These are phyloP conservation scores for Panicum hallii DNA, from an alignment of 202 grass and related monocot species.

Conservation along the genomic window DNA sequence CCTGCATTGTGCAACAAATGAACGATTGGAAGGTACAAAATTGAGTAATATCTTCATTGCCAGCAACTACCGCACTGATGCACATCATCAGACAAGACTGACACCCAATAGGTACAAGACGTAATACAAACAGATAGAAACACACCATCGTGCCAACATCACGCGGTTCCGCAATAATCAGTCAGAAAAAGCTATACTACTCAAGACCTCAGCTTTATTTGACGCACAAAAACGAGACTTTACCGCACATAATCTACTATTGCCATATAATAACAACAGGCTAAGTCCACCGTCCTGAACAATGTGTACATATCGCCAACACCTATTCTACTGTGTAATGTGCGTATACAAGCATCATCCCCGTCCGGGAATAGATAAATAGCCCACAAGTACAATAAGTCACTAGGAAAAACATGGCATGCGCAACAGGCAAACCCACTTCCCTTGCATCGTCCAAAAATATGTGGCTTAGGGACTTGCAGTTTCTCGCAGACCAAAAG, in stretches of 20 bases:
- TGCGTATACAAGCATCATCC: conserved; percentile 44
- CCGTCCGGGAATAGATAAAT: conserved; percentile 23
- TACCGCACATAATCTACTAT: conserved; percentile 44
- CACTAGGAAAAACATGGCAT: conserved; percentile 42
- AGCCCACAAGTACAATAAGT: conserved; percentile 44
- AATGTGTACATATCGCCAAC: conserved; percentile 52
- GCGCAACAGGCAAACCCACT: conserved; percentile 12
- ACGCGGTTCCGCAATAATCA: conserved; percentile 3
- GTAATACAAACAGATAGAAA: not conserved
- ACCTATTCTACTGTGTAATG: conserved; percentile 47
- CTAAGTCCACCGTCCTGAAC: conserved; percentile 46
- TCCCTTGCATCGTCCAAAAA: conserved; percentile 44
- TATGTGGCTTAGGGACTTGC: conserved; percentile 35
- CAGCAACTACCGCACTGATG: not conserved
- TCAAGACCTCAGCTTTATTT: conserved; percentile 35
- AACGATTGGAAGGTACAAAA: no score
- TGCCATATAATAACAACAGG: conserved; percentile 54
- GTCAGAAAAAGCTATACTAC: not conserved
- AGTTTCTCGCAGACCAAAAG: conserved; percentile 25
- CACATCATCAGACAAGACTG: not conserved
- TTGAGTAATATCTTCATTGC: no score
- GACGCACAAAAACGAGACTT: conserved; percentile 27
- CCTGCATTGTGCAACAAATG: not conserved
- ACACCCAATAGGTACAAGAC: not conserved
- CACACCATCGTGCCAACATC: not conserved